Base-by-base conservation (phyloP, 495 filamentous ascomycete species). In the Talaromyces wortmannii region DNA sequence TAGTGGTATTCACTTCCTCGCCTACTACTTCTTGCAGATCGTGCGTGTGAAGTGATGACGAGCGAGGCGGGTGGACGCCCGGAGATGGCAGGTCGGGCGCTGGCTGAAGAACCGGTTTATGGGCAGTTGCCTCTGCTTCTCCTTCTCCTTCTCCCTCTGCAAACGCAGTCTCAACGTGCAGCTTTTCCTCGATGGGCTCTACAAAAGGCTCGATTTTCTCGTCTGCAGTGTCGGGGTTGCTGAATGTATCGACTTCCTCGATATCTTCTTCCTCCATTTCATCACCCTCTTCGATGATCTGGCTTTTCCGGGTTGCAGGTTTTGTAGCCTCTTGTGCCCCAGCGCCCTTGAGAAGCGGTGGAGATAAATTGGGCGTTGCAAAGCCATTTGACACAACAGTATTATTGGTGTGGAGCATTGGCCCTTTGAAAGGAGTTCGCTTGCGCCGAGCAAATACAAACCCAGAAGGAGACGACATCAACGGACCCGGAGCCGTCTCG, bases 391-490 rank as follows among this genome's bases (percentile, higher is more conserved):
- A 67, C 3, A 61, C 59, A 60, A 68, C 65, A 42, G 80, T 44
- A 72, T 77, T 77, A 31, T 70, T 71, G 5, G 84, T 80, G 33
- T 79, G 78, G 8, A 87, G 61, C 75, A 83, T 82, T 7, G 95
- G 94, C 0, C 94, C 95, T 65, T 95, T 94, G 70, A 97, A 96
- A 2, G 92, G 69, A 43, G 85, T 91, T 57, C 87, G 80, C 70
- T 97, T 97, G 53, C 94, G 76, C 63, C 92, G 92, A 6, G 94
- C 92, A 68, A 96, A 97, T 11, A 95, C 75, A 18, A 97, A 79
- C 30, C 86, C 88, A 64, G 78, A 72, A 60, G 59, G 82, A 59
- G 74, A 79, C 63, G 71, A 76, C 43, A 68, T 67, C 60, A 71
- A 52, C 13, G 74, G 68, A 15, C 64, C 57, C 45, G 72, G 68